Base-by-base conservation (phyloP, 2,329 filamentous ascomycete genomes). In the Microcyclospora pomicola region DNA sequence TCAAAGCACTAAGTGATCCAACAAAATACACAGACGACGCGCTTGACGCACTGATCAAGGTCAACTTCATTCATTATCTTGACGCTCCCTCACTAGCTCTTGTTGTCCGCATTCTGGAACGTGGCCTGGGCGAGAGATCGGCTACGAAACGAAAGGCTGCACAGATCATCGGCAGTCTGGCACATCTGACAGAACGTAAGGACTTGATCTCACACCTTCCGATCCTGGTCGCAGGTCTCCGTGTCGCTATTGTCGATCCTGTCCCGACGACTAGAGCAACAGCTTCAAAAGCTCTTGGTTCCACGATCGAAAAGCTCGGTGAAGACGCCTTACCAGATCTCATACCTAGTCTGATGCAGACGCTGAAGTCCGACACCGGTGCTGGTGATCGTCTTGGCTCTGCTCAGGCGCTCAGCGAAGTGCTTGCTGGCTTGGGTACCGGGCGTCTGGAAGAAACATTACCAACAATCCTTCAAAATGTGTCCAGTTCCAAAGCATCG, bases 51-150 rank as follows among this genome's bases (percentile, higher is more conserved):
- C 73, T 98, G 41, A 95, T 98, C 67, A 95, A 94, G 64, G 83
- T 98, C n/a, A 86, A 86, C 35, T 98, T 98, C 57, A 79, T 95
- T 11, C 91, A 98, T 63, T 98, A 96, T 56, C 73, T 98, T n/a
- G 91, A 98, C 60, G 84, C 92, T 1, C 91, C 91, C 5, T 98
- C 92, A 2, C 69, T 98, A 51, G 91, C 91, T 14, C 73, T 98
- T 37, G 85, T 98, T 46, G 92, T 91, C 34, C 84, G 91, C 45
- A 96, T 98, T 50, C 69, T 98, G 28, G 87, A 98, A 62, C 82
- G 92, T 57, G 91, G 91, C 42, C 67, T 98, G 31, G 77, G 77
- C 39, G 91, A 95, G 56, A 74, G 92, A 35, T 98, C 92, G 40
- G 82, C 81, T 45, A 98, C 91, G 9, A 98, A 98, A 65, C 77